Evolutionary conservation across 2,329 filamentous ascomycete genomes (phyloP).

Genomic region (Arthrobotrys megalospora): DNA sequence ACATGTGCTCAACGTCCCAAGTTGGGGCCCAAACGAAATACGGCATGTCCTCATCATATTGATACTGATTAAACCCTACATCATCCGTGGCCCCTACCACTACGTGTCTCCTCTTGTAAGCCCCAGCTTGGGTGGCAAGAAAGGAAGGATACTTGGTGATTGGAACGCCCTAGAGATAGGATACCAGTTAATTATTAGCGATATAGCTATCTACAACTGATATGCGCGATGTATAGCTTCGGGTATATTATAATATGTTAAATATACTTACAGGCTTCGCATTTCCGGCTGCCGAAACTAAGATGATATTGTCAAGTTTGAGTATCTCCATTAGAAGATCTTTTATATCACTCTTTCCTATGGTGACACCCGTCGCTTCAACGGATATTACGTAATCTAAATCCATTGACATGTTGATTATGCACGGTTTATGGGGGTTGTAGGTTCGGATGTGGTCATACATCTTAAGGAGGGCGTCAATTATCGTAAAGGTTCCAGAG

Average conservation of each 20-base stretch:
- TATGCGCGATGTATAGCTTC: too few relatives aligned
- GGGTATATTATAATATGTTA: background rate
- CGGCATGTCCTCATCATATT: background rate
- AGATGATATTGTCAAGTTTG: conserved; percentile 18
- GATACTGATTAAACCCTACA: background rate
- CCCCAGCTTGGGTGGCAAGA: background rate
- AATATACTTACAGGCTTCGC: background rate
- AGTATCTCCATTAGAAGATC: background rate
- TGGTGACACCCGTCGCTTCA: too few relatives aligned
- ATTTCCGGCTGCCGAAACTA: conserved; percentile 21
- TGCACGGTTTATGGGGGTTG: conserved; percentile 21
- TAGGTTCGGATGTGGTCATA: conserved; percentile 22
- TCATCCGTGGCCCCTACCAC: background rate
- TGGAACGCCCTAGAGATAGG: background rate
- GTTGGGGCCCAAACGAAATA: background rate
- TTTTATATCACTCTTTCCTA: background rate
- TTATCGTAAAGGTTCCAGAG: too few relatives aligned
- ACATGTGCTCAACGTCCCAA: background rate
- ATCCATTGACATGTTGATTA: conserved; percentile 11
- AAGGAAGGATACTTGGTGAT: background rate
- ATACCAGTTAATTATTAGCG: too few relatives aligned
- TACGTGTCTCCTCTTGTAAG: background rate
- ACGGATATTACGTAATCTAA: too few relatives aligned
- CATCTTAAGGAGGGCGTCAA: background rate
- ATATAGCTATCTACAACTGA: too few relatives aligned